phyloP scores from a whole-genome alignment of 129 eudicot species.

The Tagetes erecta region DNA sequence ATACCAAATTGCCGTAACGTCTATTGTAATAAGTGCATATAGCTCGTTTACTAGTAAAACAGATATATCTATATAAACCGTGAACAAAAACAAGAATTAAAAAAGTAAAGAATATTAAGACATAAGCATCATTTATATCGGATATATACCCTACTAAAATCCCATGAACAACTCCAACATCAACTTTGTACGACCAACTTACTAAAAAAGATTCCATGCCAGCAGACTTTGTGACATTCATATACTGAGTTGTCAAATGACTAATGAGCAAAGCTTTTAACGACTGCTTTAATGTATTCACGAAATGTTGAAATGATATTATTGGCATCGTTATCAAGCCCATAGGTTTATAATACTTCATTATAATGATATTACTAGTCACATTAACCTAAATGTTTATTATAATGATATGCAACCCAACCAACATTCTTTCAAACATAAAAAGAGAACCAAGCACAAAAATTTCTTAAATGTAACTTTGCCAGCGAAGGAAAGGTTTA shows the following conservation, averaged over 20 bases:
- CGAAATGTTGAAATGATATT: not conserved
- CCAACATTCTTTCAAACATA: not conserved
- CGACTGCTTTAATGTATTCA: not conserved
- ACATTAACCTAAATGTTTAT: too few relatives aligned
- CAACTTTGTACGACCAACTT: too few relatives aligned
- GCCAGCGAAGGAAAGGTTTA: not conserved
- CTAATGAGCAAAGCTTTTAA: too few relatives aligned
- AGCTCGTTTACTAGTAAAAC: slow-evolving; percentile 84
- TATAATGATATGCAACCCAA: not conserved
- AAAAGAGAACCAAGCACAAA: not conserved
- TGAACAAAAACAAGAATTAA: slow-evolving; percentile 68
- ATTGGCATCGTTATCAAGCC: too few relatives aligned
- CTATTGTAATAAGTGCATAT: slow-evolving; percentile 78
- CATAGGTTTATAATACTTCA: too few relatives aligned
- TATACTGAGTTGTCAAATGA: too few relatives aligned
- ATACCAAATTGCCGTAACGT: slow-evolving; percentile 89
- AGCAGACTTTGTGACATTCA: too few relatives aligned
- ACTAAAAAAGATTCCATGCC: too few relatives aligned
- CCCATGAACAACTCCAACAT: too few relatives aligned
- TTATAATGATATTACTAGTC: too few relatives aligned
- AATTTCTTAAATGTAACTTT: not conserved
- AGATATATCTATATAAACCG: slow-evolving; percentile 66
- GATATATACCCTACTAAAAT: too few relatives aligned
- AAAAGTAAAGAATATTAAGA: slow-evolving; percentile 41
- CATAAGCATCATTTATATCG: too few relatives aligned